Evolutionary conservation across 2,329 filamentous ascomycete genomes (phyloP), one percentile per base, ranked within the genome.

Genomic region (Kalmusia sp.): DNA sequence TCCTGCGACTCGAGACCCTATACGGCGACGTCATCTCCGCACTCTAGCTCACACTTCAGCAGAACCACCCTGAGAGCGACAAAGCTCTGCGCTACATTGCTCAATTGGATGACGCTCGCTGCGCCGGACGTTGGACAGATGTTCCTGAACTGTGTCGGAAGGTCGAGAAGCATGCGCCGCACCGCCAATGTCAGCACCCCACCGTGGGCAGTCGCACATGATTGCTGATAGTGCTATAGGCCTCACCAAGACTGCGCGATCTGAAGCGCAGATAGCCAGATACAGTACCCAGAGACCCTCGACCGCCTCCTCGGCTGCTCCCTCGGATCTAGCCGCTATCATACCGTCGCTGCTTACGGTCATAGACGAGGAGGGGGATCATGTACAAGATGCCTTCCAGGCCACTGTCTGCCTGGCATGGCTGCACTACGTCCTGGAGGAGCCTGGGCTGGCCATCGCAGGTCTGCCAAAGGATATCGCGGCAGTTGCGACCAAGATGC

Each of bases 81-180:
- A 99, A 99, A 80, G 93, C 88, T 58, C 84, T 84, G 64, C 86
- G 88, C 72, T 98, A 98, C 76, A 84, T 96, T 63, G 83, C 85
- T 71, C 86, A 87, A 76, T 85, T 99, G 69, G 91, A 98, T 74
- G 84, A 88, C 64, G 92, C 92, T 61, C 89, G 95, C 69, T 96
- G 92, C 76, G 87, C 93, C 68, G 92, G 90, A 47, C 88, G 87
- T 73, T 99, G 95, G 95, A 82, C 87, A 62, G 86, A 90, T 25
- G 84, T 98, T 25, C 91, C 91, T 22, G 93, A 98, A 78, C 84
- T 96, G 59, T 88, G 95, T 67, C 87, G 93, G 73, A 99, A 99
- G 77, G 84, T 98, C 68, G 90, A 89, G 69, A 98, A 99, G 76
- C 93, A 99, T 83, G 91, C 92, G 65, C 89, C 92, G 34, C 85